Evolutionary conservation across 225 moss, liverwort and hornwort genomes (phyloP).

Genomic region (Bryoerythrophyllum caledonicum): DNA sequence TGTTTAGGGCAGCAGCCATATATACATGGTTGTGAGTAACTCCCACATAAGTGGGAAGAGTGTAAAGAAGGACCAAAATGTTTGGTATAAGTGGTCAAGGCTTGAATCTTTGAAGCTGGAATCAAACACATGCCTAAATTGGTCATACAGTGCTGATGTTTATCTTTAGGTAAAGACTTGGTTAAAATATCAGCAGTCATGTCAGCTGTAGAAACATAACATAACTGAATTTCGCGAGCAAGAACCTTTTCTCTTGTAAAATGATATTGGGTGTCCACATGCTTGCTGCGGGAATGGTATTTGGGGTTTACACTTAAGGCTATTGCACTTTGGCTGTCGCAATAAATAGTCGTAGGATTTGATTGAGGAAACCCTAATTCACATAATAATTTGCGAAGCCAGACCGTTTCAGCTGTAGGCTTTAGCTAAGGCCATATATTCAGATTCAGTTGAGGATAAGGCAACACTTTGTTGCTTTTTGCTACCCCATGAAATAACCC

Average conservation of each 20-base stretch:
- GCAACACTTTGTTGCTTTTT: background rate
- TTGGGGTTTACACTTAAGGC: background rate
- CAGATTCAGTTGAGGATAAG: background rate
- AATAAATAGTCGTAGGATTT: background rate
- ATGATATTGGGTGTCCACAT: background rate
- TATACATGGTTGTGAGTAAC: too few relatives aligned
- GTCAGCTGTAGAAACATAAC: background rate
- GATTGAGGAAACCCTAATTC: background rate
- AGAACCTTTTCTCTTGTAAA: background rate
- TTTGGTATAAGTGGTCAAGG: too few relatives aligned
- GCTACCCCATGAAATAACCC: background rate
- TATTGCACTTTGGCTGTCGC: background rate
- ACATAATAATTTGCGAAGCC: background rate
- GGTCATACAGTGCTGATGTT: background rate
- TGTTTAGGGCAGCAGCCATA: too few relatives aligned
- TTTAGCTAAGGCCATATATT: background rate
- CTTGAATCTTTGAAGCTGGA: too few relatives aligned
- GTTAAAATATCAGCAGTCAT: background rate
- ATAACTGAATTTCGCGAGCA: background rate
- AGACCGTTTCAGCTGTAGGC: background rate
- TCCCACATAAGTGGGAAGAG: too few relatives aligned
- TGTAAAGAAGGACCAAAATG: too few relatives aligned
- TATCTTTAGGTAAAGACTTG: background rate
- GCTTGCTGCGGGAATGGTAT: background rate
- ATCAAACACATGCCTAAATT: too few relatives aligned